Base-by-base conservation (phyloP, 2,329 filamentous ascomycete genomes). In the Alternaria sp. region DNA sequence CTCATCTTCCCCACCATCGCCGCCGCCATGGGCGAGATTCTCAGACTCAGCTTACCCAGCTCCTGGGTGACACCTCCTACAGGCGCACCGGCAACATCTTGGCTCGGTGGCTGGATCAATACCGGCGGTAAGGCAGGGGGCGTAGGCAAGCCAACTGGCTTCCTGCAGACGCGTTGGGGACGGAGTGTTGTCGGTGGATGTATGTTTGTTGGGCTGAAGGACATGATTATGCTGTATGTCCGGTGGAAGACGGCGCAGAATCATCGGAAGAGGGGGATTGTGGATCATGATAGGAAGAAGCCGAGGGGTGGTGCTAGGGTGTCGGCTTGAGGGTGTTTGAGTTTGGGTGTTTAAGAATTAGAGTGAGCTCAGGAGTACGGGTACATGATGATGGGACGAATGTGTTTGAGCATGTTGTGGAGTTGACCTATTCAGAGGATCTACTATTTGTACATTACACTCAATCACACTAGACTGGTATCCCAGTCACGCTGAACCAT, bases 131-230 rank as follows among this genome's bases (percentile, higher is more conserved):
- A 41, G 15, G 53, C 45, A 0, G 68, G 69, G 11, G 56, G n/a
- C 12, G 63, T 30, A 10, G 65, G 77, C 28, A 77, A 83, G 37
- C 83, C 86, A 4, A 87, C 87, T 0, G 90, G 92, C 0, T 83
- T 98, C 25, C 79, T 99, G 30, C 92, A 96, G 75, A 88, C 92
- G 70, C 89, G 90, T 62, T 98, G 96, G 93, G 96, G 94, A 1
- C 86, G 96, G 60, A 97, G 92, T 73, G 84, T 99, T 3, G 86
- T 96, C 1, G 96, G 96, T 2, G 96, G 96, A 0, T 96, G 93
- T 76, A 81, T 97, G 20, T 97, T 95, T 73, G 90, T 98, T 15
- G 89, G 97, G 10, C 79, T 97, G 56, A 96, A 95, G 78, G 89
- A 90, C 77, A 86, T 86, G 7, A 71, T 90, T 33, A 81, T 88